These are phyloP conservation scores for Furculomyces boomerangus DNA, from an alignment of 371 early-diverging fungal genomes.

Conservation along the genomic window DNA sequence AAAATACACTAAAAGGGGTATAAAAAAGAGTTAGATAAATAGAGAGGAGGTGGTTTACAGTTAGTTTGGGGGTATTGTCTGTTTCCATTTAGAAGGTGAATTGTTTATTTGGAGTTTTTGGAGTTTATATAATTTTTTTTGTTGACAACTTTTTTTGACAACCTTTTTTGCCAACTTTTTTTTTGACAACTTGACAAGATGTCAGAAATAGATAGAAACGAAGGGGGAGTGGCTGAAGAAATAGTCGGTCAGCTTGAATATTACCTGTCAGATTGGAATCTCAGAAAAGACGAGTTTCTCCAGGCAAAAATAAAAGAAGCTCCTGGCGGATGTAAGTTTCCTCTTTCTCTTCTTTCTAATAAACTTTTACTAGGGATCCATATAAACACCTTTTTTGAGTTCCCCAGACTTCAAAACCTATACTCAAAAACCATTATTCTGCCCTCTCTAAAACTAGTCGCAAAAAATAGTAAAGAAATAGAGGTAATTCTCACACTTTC, in stretches of 20 bases:
- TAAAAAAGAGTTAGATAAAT: too few species aligned
- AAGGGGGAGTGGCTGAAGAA: background rate
- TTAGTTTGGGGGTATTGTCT: too few species aligned
- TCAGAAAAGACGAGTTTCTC: constrained; percentile 1
- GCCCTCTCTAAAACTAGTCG: background rate
- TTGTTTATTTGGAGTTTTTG: too few species aligned
- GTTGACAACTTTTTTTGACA: too few species aligned
- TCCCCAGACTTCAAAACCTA: background rate
- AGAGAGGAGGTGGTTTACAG: too few species aligned
- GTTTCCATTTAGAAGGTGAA: too few species aligned
- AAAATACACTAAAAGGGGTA: background rate
- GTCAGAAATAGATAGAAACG: too few species aligned
- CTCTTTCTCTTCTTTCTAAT: background rate
- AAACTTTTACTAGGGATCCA: background rate
- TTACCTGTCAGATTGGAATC: constrained; percentile 3
- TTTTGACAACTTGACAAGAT: background rate
- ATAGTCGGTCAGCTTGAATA: background rate
- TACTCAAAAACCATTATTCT: background rate
- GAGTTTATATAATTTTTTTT: too few species aligned
- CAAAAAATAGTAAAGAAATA: background rate
- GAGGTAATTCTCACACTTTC: background rate
- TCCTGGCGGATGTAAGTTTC: background rate
- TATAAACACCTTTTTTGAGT: background rate
- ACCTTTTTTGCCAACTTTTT: background rate
- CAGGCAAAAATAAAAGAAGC: background rate